Evolutionary conservation across 148 eudicot genomes (phyloP).

Genomic region (Selenicereus undatus): DNA sequence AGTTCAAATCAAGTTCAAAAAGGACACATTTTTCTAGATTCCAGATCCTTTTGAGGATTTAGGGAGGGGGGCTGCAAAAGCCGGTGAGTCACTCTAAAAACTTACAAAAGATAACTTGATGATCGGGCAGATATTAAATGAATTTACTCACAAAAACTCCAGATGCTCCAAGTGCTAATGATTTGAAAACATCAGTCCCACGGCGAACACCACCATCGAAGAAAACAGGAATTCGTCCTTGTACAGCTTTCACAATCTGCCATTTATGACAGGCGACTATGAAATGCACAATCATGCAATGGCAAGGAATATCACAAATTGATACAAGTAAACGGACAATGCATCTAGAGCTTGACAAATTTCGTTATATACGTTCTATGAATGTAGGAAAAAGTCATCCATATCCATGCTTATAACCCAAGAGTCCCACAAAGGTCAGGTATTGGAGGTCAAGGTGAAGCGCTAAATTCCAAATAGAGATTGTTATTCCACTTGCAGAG

Average conservation of each 20-base stretch:
- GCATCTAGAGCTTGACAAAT: no score
- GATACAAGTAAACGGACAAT: no score
- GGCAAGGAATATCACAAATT: background rate
- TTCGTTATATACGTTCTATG: no score
- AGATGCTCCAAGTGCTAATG: constrained; percentile 81
- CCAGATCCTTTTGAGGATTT: no score
- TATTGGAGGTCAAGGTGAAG: background rate
- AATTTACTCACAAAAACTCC: constrained; percentile 83
- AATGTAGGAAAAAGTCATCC: no score
- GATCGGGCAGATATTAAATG: background rate
- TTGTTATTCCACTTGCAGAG: background rate
- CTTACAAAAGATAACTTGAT: background rate
- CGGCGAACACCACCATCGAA: constrained; percentile 84
- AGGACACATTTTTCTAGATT: no score
- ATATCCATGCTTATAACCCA: no score
- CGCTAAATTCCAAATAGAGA: background rate
- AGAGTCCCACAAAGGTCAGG: no score
- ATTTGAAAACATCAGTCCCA: constrained; percentile 87
- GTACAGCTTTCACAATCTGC: constrained; percentile 65
- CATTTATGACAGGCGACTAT: background rate
- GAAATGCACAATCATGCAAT: background rate
- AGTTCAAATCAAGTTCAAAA: background rate
- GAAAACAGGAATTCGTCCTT: constrained; percentile 64
- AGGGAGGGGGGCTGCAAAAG: background rate
- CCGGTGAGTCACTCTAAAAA: background rate